Percentiles rank a stretch among this genome's conserved stretches.
phyloP scores from a whole-genome alignment of 2,329 filamentous ascomycete genomes.

The Teratosphaeria gauchensis region DNA sequence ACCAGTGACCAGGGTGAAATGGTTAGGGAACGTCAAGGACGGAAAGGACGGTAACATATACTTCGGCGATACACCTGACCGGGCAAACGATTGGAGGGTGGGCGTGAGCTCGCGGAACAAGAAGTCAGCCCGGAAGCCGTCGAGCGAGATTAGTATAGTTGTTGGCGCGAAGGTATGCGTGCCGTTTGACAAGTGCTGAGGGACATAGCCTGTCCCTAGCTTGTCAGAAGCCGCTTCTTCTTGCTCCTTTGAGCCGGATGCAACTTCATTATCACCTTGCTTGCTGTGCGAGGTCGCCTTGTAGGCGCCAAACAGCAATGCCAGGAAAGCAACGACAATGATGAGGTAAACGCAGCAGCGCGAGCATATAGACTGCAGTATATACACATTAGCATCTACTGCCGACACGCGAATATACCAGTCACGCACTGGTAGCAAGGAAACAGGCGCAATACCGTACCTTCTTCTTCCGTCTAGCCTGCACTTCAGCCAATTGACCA shows the following conservation, averaged over 20 bases:
- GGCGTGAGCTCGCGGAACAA: conserved; percentile 75
- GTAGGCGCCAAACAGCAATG: conserved; percentile 48
- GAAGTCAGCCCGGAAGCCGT: conserved; percentile 94
- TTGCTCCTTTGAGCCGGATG: background rate
- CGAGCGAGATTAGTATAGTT: conserved; percentile 84
- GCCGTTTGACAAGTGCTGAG: conserved; percentile 56
- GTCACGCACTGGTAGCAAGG: background rate
- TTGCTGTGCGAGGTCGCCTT: conserved; percentile 36
- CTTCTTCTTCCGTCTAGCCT: conserved; percentile 20
- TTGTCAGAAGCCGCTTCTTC: background rate
- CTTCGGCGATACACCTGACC: conserved; percentile 74
- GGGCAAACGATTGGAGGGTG: conserved; percentile 65
- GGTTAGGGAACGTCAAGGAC: conserved; percentile 89
- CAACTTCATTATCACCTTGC: background rate
- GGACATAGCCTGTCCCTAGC: conserved; percentile 5
- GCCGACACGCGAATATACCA: background rate
- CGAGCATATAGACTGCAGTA: conserved; percentile 17
- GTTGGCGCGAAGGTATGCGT: conserved; percentile 84
- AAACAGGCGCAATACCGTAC: background rate
- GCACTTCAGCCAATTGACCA: conserved; percentile 45
- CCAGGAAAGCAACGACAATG: conserved; percentile 44
- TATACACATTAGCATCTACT: background rate
- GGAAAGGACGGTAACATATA: conserved; percentile 95
- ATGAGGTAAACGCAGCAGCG: conserved; percentile 29
- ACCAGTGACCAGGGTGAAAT: conserved; percentile 87